These are phyloP conservation scores for Neonectria punicea DNA, from an alignment of 2,329 filamentous ascomycete species.

Conservation along the genomic window DNA sequence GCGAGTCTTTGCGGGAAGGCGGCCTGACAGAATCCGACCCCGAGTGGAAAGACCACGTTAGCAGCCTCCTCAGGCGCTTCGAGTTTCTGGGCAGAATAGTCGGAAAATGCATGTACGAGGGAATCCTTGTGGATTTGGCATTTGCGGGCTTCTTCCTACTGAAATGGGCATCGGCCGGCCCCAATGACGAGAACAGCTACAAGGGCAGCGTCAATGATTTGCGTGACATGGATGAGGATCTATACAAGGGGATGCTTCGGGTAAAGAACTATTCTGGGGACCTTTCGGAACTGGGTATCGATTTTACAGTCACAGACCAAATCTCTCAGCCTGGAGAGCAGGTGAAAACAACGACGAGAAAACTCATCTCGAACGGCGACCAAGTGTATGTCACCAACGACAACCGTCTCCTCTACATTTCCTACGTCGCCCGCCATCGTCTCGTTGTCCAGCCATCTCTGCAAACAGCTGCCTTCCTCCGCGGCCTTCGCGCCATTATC, in stretches of 20 bases:
- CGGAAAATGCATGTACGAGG: conserved; percentile 97
- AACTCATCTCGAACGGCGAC: conserved; percentile 81
- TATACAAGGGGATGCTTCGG: conserved; percentile 86
- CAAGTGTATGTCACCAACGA: conserved; percentile 86
- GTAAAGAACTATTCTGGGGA: conserved; percentile 89
- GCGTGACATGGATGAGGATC: conserved; percentile 86
- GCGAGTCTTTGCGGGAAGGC: conserved; percentile 63
- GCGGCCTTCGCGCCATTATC: conserved; percentile 87
- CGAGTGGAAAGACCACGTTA: conserved; percentile 67
- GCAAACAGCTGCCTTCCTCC: conserved; percentile 90
- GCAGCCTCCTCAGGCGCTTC: conserved; percentile 76
- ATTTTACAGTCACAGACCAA: conserved; percentile 89
- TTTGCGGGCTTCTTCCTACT: conserved; percentile 97
- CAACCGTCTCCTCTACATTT: conserved; percentile 94
- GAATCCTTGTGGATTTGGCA: conserved; percentile 90
- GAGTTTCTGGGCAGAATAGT: conserved; percentile 94
- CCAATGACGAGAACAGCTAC: conserved; percentile 74
- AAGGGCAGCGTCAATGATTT: conserved; percentile 95
- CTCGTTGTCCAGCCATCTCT: conserved; percentile 80
- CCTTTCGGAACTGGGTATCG: conserved; percentile 75
- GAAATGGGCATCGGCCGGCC: conserved; percentile 86
- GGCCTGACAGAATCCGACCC: conserved; percentile 63
- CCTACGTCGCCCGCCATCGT: conserved; percentile 87
- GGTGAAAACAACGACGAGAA: conserved; percentile 73
- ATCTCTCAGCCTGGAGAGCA: conserved; percentile 58